A percentile compares a stretch with the other conserved stretches of the same genome.
phyloP scores from a whole-genome alignment of 1,284 basidiomycete species.

The Laetiporus sulphureus region DNA sequence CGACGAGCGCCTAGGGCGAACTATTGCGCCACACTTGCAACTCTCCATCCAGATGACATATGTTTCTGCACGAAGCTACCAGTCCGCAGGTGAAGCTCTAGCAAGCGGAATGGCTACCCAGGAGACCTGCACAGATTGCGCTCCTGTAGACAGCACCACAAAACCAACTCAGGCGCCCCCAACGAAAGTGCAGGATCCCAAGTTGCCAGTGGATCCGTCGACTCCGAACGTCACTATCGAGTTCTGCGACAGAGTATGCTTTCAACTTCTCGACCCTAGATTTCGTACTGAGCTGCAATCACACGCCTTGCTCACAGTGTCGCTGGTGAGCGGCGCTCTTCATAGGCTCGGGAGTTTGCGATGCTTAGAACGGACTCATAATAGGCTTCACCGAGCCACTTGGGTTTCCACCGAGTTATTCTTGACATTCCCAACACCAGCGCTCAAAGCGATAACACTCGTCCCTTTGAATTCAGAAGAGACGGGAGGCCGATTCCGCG shows the following conservation, averaged over 20 bases:
- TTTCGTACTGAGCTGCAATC: no score
- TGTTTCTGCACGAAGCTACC: no score
- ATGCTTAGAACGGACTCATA: neutral
- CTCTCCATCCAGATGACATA: no score
- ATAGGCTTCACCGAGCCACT: conserved; percentile 77
- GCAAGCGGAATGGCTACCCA: conserved; percentile 10
- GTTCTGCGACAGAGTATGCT: conserved; percentile 79
- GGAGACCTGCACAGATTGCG: conserved; percentile 19
- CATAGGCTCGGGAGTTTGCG: neutral
- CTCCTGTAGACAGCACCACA: no score
- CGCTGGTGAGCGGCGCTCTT: conserved; percentile 47
- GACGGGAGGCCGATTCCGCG: conserved; percentile 81
- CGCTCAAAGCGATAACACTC: conserved; percentile 59
- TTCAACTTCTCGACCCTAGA: no score
- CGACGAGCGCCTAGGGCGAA: neutral
- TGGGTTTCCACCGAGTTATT: conserved; percentile 89
- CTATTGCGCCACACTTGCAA: neutral
- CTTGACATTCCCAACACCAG: conserved; percentile 79
- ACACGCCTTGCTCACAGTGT: conserved; percentile 46
- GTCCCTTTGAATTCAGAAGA: conserved; percentile 75
- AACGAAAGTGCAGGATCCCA: conserved; percentile 19
- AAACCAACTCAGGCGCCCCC: neutral
- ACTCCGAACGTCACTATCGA: conserved; percentile 60
- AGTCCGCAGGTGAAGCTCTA: no score
- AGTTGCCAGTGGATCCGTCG: conserved; percentile 39